A percentile compares a stretch with the other conserved stretches of the same genome.
Conservation (phyloP, 306 rosid species). For the Castanea sativa region DNA sequence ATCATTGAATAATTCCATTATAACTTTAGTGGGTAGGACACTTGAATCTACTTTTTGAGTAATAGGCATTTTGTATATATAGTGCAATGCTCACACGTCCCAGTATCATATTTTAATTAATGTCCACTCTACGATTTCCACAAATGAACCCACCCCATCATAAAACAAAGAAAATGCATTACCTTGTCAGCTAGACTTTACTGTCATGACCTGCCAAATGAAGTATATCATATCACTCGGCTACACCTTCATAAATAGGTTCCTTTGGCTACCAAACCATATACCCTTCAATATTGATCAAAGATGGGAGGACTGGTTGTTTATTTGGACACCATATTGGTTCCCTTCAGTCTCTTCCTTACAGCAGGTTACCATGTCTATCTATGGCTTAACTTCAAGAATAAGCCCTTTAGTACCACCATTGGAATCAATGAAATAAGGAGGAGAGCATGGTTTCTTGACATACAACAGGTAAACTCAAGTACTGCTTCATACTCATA, state of each 20-base stretch:
- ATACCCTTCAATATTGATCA: background rate
- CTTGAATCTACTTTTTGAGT: background rate
- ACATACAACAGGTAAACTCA: conserved; percentile 44
- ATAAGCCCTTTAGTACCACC: conserved; percentile 56
- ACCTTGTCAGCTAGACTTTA: conserved; percentile 25
- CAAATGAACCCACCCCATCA: conserved; percentile 20
- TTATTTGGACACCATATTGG: conserved; percentile 60
- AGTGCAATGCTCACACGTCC: conserved; percentile 22
- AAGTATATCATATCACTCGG: background rate
- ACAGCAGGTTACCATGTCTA: conserved; percentile 62
- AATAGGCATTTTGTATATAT: conserved; percentile 11
- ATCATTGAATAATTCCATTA: background rate
- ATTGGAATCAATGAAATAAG: conserved; percentile 46
- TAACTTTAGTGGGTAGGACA: conserved; percentile 15
- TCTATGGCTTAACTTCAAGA: conserved; percentile 62
- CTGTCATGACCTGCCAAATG: background rate
- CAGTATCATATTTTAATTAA: conserved; percentile 20
- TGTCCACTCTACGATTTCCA: conserved; percentile 54
- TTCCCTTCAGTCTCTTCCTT: conserved; percentile 57
- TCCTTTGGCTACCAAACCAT: background rate
- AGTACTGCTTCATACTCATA: background rate
- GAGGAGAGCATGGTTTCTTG: conserved; percentile 56
- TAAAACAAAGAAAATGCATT: conserved; percentile 8
- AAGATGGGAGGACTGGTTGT: conserved; percentile 42
- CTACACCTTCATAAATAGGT: background rate